These are phyloP conservation scores for Ceratocystis cacaofunesta DNA, from an alignment of 2,329 filamentous ascomycete genomes.

Conservation along the genomic window DNA sequence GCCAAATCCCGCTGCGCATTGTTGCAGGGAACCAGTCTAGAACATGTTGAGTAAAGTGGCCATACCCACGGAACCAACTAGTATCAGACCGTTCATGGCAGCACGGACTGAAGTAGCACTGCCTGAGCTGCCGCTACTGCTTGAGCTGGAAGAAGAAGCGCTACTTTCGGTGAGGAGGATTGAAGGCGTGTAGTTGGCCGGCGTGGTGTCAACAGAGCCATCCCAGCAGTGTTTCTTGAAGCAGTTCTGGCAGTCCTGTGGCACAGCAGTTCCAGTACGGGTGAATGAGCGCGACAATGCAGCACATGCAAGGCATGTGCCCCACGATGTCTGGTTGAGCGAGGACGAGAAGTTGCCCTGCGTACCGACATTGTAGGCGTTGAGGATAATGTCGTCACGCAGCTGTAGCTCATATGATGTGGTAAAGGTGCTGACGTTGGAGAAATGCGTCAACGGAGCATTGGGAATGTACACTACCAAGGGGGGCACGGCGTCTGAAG, in stretches of 20 bases:
- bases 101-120: background rate
- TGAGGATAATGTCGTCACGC: slow-evolving; percentile 68
- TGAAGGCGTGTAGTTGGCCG: slow-evolving; percentile 12
- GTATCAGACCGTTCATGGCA: background rate
- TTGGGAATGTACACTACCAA: slow-evolving; percentile 82
- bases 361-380: slow-evolving; percentile 73
- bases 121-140: background rate
- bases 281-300: slow-evolving; percentile 62
- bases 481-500: slow-evolving; percentile 39
- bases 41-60: background rate
- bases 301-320: slow-evolving; percentile 75
- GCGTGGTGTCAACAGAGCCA: slow-evolving; percentile 38
- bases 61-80: slow-evolving; percentile 1
- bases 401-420: slow-evolving; percentile 46
- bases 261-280: slow-evolving; percentile 53
- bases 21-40: background rate
- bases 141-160: background rate
- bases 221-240: slow-evolving; percentile 87
- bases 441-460: slow-evolving; percentile 58
- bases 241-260: slow-evolving; percentile 58
- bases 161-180: slow-evolving; percentile 3
- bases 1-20: too few relatives aligned
- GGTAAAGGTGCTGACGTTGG: slow-evolving; percentile 69
- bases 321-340: slow-evolving; percentile 42
- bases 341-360: slow-evolving; percentile 68